Evolutionary conservation across 208 protist species (phyloP).

Genomic region (Crithidia sp.): DNA sequence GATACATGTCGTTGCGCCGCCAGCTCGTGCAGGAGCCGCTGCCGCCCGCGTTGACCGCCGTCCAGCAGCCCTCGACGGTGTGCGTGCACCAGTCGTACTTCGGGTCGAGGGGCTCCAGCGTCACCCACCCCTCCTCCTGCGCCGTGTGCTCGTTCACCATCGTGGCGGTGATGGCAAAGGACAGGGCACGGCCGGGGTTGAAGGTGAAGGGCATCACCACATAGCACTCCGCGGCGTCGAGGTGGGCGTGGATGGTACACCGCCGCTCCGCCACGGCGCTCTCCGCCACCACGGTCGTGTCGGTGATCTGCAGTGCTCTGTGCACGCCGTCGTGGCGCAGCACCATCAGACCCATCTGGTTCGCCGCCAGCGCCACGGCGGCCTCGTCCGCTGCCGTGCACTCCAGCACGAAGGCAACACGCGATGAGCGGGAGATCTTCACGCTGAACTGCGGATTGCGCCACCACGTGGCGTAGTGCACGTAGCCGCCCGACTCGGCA

Average conservation of each 20-base stretch:
- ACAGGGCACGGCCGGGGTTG: slow-evolving; percentile 55
- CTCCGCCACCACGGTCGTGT: slow-evolving; percentile 58
- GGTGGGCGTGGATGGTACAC: slow-evolving; percentile 47
- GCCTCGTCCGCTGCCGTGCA: slow-evolving; percentile 4
- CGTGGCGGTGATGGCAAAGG: slow-evolving; percentile 60
- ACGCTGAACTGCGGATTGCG: slow-evolving; percentile 84
- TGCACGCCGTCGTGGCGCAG: slow-evolving; percentile 67
- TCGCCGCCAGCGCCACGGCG: slow-evolving; percentile 37
- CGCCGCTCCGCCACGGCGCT: slow-evolving; percentile 50
- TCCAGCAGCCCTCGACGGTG: slow-evolving; percentile 58
- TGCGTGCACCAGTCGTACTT: slow-evolving; percentile 74
- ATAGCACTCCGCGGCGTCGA: slow-evolving; percentile 52
- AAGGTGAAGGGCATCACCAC: slow-evolving; percentile 88
- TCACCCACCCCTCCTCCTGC: slow-evolving; percentile 67
- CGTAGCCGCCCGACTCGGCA: slow-evolving; percentile 71
- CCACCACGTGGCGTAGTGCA: slow-evolving; percentile 89
- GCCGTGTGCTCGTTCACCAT: slow-evolving; percentile 40
- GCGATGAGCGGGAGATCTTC: slow-evolving; percentile 45
- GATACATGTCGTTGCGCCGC: slow-evolving; percentile 80
- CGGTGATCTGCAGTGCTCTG: slow-evolving; percentile 51
- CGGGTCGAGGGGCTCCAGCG: slow-evolving; percentile 63
- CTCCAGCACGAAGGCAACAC: slow-evolving; percentile 59
- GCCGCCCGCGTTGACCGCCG: slow-evolving; percentile 50
- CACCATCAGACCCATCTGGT: slow-evolving; percentile 73
- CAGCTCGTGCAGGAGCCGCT: slow-evolving; percentile 49